Evolutionary conservation across 768 basidiomycete species (phyloP), one percentile per base, ranked within the genome.

Genomic region (Boletellus ananiceps): DNA sequence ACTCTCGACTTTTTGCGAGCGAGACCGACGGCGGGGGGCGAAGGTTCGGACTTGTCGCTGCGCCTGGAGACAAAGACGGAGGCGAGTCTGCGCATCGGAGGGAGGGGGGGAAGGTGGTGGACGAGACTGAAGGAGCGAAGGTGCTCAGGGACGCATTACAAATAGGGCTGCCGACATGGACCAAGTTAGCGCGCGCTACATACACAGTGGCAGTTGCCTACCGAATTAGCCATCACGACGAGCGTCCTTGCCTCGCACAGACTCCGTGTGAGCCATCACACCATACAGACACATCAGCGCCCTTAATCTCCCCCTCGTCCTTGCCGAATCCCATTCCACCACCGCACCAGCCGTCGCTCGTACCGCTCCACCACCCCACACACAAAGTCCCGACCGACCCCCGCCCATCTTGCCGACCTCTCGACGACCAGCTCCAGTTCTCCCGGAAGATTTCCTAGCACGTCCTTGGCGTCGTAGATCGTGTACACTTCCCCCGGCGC

Each of bases 381-480:
- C 38, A 94, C 37, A 51, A 79, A 75, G 44, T 78, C 76, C 18
- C 64, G 67, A 1, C 68, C 66, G 5, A 85, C 76, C 1, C 88
- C 85, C 1, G 75, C 66, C 72, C 83, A 81, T 36, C 61, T 47
- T 6, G 78, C 79, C 0, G 74, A 84, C 16, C 75, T 73, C 18
- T 62, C 62, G 0, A 90, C 48, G 8, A 93, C 73, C 35, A 63
- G 44, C 29, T 70, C 71, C 52, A 79, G 79, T 40, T 80, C 79
- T 5, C 60, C 68, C 3, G 80, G 73, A 25, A 87, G 50, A 5
- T 69, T 68, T 31, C 90, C 90, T 23, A 80, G 68, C 44, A 79
- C 69, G 56, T 93, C 93, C n/a, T 72, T 71, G n/a, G 75, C 70
- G 31, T 81, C 73, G 69, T 82, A 90, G 41, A 91, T 78, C 42